A percentile compares a stretch with the other conserved stretches of the same genome.
Evolutionary conservation across 2,329 filamentous ascomycete species (phyloP).

Genomic region (Lithohypha guttulata): DNA sequence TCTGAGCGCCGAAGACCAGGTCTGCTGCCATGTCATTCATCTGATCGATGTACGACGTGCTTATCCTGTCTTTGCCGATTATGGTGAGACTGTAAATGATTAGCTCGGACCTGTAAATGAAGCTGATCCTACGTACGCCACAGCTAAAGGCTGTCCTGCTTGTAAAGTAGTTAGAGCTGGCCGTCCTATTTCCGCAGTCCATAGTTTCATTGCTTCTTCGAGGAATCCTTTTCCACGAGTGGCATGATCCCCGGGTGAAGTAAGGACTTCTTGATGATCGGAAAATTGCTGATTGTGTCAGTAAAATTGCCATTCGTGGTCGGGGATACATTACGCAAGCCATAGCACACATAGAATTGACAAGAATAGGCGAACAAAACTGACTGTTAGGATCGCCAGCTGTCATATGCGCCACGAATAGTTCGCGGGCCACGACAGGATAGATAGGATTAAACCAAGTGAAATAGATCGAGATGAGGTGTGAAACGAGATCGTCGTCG

Average conservation of each 20-base stretch:
- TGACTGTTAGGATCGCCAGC: conserved; percentile 20
- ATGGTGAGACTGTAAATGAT: conserved; percentile 7
- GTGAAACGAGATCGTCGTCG: conserved; percentile 26
- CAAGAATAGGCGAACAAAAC: conserved; percentile 28
- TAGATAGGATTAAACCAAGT: conserved; percentile 26
- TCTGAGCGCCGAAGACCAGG: conserved; percentile 8
- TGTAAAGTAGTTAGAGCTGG: conserved; percentile 28
- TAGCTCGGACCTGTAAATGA: not conserved
- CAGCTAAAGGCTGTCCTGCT: conserved; percentile 27
- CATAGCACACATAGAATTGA: conserved; percentile 26
- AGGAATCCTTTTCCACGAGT: conserved; percentile 28
- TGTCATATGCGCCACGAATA: conserved; percentile 26
- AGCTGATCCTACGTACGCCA: conserved; percentile 12
- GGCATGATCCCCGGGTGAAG: conserved; percentile 21
- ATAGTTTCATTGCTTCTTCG: conserved; percentile 28
- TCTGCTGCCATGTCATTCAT: conserved; percentile 12
- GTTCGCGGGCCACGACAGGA: conserved; percentile 25
- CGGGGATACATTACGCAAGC: no score
- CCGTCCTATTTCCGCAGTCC: conserved; percentile 27
- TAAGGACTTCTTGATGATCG: conserved; percentile 26
- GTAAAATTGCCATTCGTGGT: no score
- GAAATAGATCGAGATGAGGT: conserved; percentile 27
- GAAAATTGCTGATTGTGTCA: conserved; percentile 25
- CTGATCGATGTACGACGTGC: conserved; percentile 11
- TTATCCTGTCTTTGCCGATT: conserved; percentile 12